Base-by-base conservation (phyloP, 495 filamentous ascomycete genomes). In the Rostrohypoxylon terebratum region DNA sequence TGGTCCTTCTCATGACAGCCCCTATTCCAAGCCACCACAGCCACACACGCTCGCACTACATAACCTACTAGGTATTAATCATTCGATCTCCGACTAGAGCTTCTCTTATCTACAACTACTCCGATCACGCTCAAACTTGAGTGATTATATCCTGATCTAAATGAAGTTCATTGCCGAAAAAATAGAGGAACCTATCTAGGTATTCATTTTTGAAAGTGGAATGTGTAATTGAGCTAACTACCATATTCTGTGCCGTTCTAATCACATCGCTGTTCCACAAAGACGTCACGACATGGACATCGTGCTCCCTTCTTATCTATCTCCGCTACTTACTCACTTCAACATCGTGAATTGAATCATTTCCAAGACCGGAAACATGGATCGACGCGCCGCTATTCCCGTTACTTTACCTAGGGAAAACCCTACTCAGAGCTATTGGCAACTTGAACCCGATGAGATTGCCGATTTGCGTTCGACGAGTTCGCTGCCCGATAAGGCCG, bases 381-480 rank as follows among this genome's bases (percentile, higher is more conserved):
- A 87, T 34, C 61, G 80, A 36, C 79, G 83, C 36, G 82, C 81
- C 45, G 71, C 68, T 3, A 79, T 85, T 57, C 84, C 81, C 42
- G 83, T 86, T 9, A 77, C 81, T 36, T 79, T 88, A 11, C 89
- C 89, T 4, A 77, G 73, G 34, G 75, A 81, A 4, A 87, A 87
- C 73, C 92, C 92, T 21, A 92, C 89, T 1, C 65, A 78, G 20
- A 88, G 89, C 42, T 93, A 91, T 81, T 94, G 92, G 92, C 92
- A 93, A 79, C 80, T 86, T 59, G 85, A 88, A 16, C 87, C 87
- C 6, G 84, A 88, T 62, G 76, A 79, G 13, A 81, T 93, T 18
- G 83, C 89, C 18, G 83, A 87, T 64, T 71, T 82, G 44, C 84
- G 85, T 63, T 86, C 84, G 16, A 85, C 84, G 7, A 36, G 75